These are phyloP conservation scores for Vanrija humicola DNA, from an alignment of 1,284 basidiomycete species.

Conservation along the genomic window DNA sequence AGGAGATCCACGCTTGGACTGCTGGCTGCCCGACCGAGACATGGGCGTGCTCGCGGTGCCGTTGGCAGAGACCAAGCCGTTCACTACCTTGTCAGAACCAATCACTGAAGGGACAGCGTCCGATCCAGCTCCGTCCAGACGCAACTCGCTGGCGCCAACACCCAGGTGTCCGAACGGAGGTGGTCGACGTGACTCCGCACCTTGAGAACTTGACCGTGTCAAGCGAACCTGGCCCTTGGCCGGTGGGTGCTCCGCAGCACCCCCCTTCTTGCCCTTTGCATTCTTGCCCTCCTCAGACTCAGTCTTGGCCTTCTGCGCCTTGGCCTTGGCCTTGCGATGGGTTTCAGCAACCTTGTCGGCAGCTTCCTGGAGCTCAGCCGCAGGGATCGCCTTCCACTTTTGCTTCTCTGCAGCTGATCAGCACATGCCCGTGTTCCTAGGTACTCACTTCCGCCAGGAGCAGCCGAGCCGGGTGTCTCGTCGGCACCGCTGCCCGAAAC, in stretches of 20 bases:
- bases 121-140: not conserved
- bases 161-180: too few relatives aligned
- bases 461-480: conserved; percentile 7
- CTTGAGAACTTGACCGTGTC: too few relatives aligned
- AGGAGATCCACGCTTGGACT: conserved; percentile 20
- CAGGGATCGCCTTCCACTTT: conserved; percentile 49
- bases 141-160: too few relatives aligned
- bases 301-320: conserved; percentile 12
- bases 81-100: not conserved
- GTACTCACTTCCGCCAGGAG: conserved; percentile 25
- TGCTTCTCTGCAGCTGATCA: conserved; percentile 36
- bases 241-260: not conserved
- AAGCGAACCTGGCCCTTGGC: too few relatives aligned
- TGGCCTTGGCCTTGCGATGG: conserved; percentile 23
- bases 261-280: conserved; percentile 5
- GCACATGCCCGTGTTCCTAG: not conserved
- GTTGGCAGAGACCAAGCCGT: conserved; percentile 6
- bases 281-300: conserved; percentile 12
- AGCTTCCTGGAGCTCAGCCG: conserved; percentile 47
- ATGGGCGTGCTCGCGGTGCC: conserved; percentile 17
- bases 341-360: conserved; percentile 43
- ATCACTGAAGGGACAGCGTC: not conserved
- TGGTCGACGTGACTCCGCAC: not conserved
- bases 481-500: conserved; percentile 11
- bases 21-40: conserved; percentile 26